Base-by-base conservation (phyloP, 2,329 filamentous ascomycete species). In the Phyllosticta citribraziliensis region DNA sequence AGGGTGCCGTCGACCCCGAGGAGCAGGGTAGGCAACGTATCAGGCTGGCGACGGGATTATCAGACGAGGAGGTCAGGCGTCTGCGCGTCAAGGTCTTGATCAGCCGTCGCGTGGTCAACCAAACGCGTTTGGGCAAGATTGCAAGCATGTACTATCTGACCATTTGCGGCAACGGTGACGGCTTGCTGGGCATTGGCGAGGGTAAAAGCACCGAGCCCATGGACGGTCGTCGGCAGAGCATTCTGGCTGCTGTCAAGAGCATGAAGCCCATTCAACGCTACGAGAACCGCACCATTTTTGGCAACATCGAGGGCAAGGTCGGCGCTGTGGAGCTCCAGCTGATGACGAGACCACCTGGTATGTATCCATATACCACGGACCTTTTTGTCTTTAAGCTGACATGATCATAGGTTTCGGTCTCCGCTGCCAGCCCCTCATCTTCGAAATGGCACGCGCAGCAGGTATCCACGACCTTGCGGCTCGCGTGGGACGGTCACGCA, bases 101-200 rank as follows among this genome's bases (percentile, higher is more conserved):
- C 55, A 70, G 72, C 4, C 89, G 93, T 70, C 75, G 76, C 51
- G 94, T 99, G 63, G 80, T 84, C 66, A 97, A 99, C 77, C 93
- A 97, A 81, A 97, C 94, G 22, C 89, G 93, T 79, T 85, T 99
- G 76, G 94, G 94, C 72, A 99, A 97, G 81, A 87, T 99, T 63
- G 82, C 82, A 67, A 89, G 87, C 73, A 69, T 81, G 51, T 95
- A 93, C 69, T 81, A 85, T 67, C 77, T 97, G 64, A 86, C 86
- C 51, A 86, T 97, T 67, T 92, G 91, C 5, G 94, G 94, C 58
- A 96, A 97, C 75, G 83, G 85, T 62, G 83, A 94, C 66, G 94
- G 94, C 17, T 82, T 93, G 69, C 76, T 99, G 33, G 94, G 94
- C 11, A 81, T 97, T 63, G 94, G 94, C 61, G 88, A 93, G 75